Evolutionary conservation across 352 stramenopile species (phyloP), one percentile per base, ranked within the genome.

Genomic region (Globisporangium abappressorium): DNA sequence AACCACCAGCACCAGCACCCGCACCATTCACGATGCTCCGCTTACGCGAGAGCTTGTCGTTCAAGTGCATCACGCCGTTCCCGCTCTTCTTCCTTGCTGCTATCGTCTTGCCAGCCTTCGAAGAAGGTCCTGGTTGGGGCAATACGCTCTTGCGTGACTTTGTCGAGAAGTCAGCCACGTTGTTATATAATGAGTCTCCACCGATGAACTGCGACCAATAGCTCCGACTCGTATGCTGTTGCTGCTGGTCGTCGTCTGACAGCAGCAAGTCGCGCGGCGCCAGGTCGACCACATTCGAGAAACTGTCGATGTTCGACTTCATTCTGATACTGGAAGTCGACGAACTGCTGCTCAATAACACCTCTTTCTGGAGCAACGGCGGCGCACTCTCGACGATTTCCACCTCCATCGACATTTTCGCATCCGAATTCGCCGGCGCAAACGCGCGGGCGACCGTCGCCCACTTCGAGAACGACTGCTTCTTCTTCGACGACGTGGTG

Each of bases 251-350:
- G 28, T 63, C 28, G 5, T 49, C 43, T 8, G 2, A 49, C 4
- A 47, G 12, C 15, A 47, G 51, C 30, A 1, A 28, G 28, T 24
- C 46, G 46, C 0, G 26, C 4, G 56, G n/a, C 33, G 26, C 18
- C 55, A 64, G 3, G 14, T 85, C 73, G 1, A 69, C 20, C 14
- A 87, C 70, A 15, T 59, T 70, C 1, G 78, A 79, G 53, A 87
- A 87, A 7, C 63, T 81, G 51, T 85, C 76, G 12, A 85, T 57
- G n/a, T 81, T 85, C 0, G 76, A 76, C 56, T 84, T 84, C 64
- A 75, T 70, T 36, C 69, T 66, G 56, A 77, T 34, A 28, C 33
- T 65, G 9, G 58, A 47, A 22, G 43, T 49, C 6, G 43, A 49
- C 43, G 43, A 49, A 8, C 43, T 49, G 22, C 8, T 20, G 22